Percentiles rank a stretch among this genome's conserved stretches.
Conservation (phyloP, 495 filamentous ascomycete species). For the Gamarada debralockiae region DNA sequence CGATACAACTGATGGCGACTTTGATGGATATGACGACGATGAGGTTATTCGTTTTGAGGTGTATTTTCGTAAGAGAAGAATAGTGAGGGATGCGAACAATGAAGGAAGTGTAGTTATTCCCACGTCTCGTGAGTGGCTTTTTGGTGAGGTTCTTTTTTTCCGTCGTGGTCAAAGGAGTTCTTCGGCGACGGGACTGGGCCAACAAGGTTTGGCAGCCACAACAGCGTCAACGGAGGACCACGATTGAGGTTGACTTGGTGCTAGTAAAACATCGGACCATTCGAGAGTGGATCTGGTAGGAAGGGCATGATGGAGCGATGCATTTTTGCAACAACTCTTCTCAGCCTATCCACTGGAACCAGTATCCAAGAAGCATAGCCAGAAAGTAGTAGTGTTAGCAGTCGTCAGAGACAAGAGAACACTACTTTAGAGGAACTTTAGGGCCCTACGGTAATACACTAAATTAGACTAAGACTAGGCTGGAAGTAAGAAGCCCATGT, state of each 20-base stretch:
- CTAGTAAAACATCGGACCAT: too few species aligned
- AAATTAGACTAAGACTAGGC: too few species aligned
- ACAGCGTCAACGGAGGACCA: background rate
- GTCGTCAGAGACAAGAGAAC: background rate
- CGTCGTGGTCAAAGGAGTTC: slow-evolving; percentile 5
- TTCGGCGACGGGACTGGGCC: slow-evolving; percentile 1
- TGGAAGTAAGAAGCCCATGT: too few species aligned
- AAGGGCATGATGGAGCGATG: background rate
- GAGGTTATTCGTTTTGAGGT: background rate
- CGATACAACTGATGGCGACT: background rate
- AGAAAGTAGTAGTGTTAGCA: background rate
- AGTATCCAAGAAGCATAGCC: background rate
- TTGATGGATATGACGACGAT: background rate
- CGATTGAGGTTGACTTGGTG: background rate
- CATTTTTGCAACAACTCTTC: background rate
- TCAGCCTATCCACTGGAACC: too few species aligned
- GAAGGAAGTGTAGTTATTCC: background rate
- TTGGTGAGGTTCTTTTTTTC: background rate
- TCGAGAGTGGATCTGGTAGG: too few species aligned
- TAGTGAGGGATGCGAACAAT: background rate
- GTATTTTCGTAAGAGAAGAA: background rate
- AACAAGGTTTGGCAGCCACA: slow-evolving; percentile 6
- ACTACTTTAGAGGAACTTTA: too few species aligned
- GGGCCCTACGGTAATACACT: too few species aligned
- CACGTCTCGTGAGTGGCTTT: slow-evolving; percentile 22